phyloP scores from a whole-genome alignment of 2,329 filamentous ascomycete species.

The Neonectria sp. region DNA sequence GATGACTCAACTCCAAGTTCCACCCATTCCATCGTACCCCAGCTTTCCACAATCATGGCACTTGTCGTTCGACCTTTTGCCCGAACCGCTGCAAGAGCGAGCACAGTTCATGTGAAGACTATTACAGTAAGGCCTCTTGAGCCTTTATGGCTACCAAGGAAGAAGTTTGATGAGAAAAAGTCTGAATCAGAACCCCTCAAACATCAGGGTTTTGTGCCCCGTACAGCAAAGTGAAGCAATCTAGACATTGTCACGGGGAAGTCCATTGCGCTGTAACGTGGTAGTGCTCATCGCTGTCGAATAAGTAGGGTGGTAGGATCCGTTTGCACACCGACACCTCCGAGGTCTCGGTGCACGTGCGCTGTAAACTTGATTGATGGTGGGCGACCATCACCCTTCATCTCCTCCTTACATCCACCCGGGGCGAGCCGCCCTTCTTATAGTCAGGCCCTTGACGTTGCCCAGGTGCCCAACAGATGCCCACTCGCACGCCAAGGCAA shows the following conservation, averaged over 20 bases:
- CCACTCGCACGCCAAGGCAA: slow-evolving; percentile 15
- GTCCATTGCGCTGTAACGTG: not conserved
- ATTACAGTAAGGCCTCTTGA: not conserved
- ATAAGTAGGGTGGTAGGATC: too few species aligned
- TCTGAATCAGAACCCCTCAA: not conserved
- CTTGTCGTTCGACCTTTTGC: slow-evolving; percentile 31
- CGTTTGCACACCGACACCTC: not conserved
- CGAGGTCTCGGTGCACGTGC: slow-evolving; percentile 5
- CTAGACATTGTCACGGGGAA: not conserved
- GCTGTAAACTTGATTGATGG: not conserved
- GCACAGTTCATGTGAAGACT: not conserved
- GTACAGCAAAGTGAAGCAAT: not conserved
- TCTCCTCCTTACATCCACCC: not conserved
- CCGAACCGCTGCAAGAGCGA: not conserved
- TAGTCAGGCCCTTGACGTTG: not conserved
- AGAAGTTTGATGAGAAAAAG: not conserved
- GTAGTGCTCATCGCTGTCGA: not conserved
- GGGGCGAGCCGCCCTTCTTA: slow-evolving; percentile 17
- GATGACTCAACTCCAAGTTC: slow-evolving; percentile 51
- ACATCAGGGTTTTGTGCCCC: not conserved
- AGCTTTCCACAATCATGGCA: slow-evolving; percentile 33
- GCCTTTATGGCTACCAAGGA: not conserved
- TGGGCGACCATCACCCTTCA: slow-evolving; percentile 9
- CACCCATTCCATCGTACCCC: slow-evolving; percentile 36
- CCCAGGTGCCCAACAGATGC: slow-evolving; percentile 1